Conservation (phyloP, 2,329 filamentous ascomycete genomes). For the Fusarium secorum region DNA sequence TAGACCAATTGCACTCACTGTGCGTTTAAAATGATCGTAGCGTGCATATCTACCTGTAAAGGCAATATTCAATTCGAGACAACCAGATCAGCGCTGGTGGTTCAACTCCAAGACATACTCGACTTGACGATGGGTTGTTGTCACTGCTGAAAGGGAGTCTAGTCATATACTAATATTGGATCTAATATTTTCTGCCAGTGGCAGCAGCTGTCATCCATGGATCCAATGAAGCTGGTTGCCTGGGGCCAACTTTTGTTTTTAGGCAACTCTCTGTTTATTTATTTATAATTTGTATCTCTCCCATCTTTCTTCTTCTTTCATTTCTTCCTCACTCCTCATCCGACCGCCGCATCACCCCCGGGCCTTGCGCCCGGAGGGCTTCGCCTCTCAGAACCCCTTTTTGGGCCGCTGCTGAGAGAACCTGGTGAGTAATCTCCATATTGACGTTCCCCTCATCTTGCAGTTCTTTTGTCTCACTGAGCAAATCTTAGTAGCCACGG, state of each 20-base stretch:
- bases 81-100: background rate
- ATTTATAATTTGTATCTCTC: background rate
- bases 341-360: background rate
- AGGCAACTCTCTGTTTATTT: background rate
- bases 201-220: background rate
- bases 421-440: background rate
- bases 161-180: background rate
- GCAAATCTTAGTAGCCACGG: background rate
- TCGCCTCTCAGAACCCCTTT: background rate
- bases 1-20: background rate
- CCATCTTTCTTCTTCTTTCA: no score
- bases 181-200: background rate
- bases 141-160: background rate
- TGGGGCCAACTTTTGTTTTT: background rate
- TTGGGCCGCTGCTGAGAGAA: background rate
- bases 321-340: background rate
- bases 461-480: background rate
- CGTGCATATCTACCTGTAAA: background rate
- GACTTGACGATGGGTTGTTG: background rate
- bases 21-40: background rate
- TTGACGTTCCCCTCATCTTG: background rate
- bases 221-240: background rate
- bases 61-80: background rate
- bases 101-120: background rate
- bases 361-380: background rate